Conservation (phyloP, 345 rosid species). For the Punica granatum region DNA sequence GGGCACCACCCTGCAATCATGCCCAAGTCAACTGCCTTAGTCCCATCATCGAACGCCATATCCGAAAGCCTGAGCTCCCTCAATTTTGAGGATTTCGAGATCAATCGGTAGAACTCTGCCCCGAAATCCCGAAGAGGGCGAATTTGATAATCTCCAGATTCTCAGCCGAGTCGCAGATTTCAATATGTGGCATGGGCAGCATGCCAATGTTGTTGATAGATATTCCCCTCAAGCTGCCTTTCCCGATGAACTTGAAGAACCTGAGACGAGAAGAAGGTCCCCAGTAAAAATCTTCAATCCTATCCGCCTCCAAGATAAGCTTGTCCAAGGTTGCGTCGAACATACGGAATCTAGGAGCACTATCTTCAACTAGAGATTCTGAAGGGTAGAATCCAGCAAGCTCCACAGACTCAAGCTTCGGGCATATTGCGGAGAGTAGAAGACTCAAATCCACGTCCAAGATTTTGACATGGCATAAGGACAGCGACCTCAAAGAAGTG, state of each 20-base stretch:
- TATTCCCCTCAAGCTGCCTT: conserved; percentile 68
- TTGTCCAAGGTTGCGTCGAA: conserved; percentile 64
- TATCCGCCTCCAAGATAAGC: conserved; percentile 71
- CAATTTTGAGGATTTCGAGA: conserved; percentile 61
- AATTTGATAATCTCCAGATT: conserved; percentile 69
- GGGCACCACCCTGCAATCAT: conserved; percentile 61
- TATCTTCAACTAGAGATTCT: conserved; percentile 57
- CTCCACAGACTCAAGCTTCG: conserved; percentile 51
- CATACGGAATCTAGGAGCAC: conserved; percentile 46
- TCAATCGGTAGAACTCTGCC: conserved; percentile 73
- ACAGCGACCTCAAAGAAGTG: conserved; percentile 71
- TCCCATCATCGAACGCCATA: conserved; percentile 37
- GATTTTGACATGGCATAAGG: conserved; percentile 56
- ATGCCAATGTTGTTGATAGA: conserved; percentile 60
- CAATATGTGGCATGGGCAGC: conserved; percentile 61
- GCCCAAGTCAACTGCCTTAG: conserved; percentile 50
- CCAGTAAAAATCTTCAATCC: conserved; percentile 57
- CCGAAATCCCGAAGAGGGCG: conserved; percentile 54
- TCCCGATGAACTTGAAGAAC: conserved; percentile 67
- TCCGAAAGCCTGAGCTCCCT: conserved; percentile 79
- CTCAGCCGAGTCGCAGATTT: conserved; percentile 53
- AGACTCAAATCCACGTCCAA: conserved; percentile 68
- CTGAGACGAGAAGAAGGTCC: too few relatives aligned
- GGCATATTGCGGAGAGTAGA: conserved; percentile 58
- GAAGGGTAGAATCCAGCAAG: conserved; percentile 61